phyloP scores from a whole-genome alignment of 1,284 basidiomycete species.

The Sphaerobolus stellatus region DNA sequence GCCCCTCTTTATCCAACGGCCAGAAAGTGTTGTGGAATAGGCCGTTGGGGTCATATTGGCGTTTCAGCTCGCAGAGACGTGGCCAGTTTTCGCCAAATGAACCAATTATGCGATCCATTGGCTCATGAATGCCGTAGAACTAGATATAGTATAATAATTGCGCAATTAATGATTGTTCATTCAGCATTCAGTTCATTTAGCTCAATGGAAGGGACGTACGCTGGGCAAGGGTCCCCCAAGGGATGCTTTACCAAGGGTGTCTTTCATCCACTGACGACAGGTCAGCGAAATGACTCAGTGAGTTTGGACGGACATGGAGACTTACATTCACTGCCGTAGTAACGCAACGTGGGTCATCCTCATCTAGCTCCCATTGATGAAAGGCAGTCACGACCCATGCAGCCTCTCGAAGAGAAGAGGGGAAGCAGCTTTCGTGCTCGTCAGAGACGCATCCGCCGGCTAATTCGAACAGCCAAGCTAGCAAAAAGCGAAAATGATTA shows the following conservation, averaged over 20 bases:
- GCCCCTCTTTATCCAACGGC: slow-evolving; percentile 61
- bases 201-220: slow-evolving; percentile 45
- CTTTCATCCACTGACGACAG: slow-evolving; percentile 65
- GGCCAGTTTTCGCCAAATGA: slow-evolving; percentile 75
- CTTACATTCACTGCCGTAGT: slow-evolving; percentile 74
- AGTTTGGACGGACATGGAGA: slow-evolving; percentile 19
- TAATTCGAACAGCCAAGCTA: slow-evolving; percentile 89
- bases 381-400: slow-evolving; percentile 84
- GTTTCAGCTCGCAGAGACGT: slow-evolving; percentile 67
- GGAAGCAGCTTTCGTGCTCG: slow-evolving; percentile 67
- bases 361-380: slow-evolving; percentile 87
- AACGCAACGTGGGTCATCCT: slow-evolving; percentile 77
- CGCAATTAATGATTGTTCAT: slow-evolving; percentile 19
- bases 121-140: slow-evolving; percentile 78
- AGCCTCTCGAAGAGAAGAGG: slow-evolving; percentile 73
- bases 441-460: slow-evolving; percentile 80
- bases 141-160: slow-evolving; percentile 29
- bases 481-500: too few species aligned
- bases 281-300: slow-evolving; percentile 5
- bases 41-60: slow-evolving; percentile 69
- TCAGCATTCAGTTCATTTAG: slow-evolving; percentile 14
- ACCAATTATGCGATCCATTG: slow-evolving; percentile 56
- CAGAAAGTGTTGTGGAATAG: slow-evolving; percentile 75
- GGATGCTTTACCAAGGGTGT: slow-evolving; percentile 65
- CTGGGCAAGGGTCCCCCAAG: slow-evolving; percentile 80